Conservation (phyloP, 169 alveolate genomes). For the Sarcocystis neurona region DNA sequence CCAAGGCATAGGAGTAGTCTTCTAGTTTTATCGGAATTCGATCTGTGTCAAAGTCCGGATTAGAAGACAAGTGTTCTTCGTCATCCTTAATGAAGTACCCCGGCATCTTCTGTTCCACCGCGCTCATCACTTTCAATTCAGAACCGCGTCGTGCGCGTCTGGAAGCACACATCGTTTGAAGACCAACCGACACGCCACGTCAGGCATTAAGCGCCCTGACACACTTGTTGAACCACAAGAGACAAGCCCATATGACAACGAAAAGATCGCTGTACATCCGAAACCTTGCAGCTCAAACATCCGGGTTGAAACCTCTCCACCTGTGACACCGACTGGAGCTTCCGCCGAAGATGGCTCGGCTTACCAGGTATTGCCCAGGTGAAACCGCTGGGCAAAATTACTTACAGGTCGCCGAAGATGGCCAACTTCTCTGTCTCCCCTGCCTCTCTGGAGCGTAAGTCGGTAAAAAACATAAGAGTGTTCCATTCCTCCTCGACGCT, state of each 20-base stretch:
- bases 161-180: background rate
- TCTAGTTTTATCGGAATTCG: slow-evolving; percentile 30
- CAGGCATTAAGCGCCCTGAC: no score
- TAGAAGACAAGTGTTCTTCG: slow-evolving; percentile 31
- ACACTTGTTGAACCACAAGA: no score
- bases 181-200: background rate
- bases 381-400: no score
- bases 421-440: slow-evolving; percentile 58
- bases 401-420: slow-evolving; percentile 54
- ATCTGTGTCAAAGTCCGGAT: slow-evolving; percentile 56
- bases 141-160: slow-evolving; percentile 65
- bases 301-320: no score
- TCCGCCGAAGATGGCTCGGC: no score
- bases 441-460: slow-evolving; percentile 37
- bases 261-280: no score
- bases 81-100: slow-evolving; percentile 64
- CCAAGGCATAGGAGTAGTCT: slow-evolving; percentile 72
- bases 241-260: no score
- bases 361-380: no score
- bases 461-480: slow-evolving; percentile 73
- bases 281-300: no score
- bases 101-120: slow-evolving; percentile 67
- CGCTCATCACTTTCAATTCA: slow-evolving; percentile 64
- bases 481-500: slow-evolving; percentile 75
- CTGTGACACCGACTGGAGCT: no score